phyloP scores from a whole-genome alignment of 129 eudicot genomes.

The Ambrosia trifida region DNA sequence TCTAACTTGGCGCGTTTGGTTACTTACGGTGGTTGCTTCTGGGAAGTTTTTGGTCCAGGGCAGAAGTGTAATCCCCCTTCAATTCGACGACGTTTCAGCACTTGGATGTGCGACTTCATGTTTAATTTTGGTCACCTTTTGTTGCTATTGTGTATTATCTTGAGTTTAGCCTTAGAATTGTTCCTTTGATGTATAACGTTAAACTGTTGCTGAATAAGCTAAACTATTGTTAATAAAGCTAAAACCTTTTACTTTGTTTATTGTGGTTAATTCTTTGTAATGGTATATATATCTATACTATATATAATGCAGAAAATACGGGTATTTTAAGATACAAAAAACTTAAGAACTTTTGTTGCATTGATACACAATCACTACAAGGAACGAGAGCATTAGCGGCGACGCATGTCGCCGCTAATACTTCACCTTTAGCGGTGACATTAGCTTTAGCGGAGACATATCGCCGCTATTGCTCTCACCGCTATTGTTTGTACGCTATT shows the following conservation, averaged over 20 bases:
- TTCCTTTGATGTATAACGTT: constrained; percentile 20
- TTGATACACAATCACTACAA: too few species aligned
- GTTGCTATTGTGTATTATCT: constrained; percentile 13
- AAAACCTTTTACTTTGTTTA: neutral
- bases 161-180: constrained; percentile 28
- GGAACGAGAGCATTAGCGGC: too few species aligned
- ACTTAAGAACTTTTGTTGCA: too few species aligned
- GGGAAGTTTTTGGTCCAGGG: constrained; percentile 37
- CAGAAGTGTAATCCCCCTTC: constrained; percentile 21
- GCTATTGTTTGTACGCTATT: too few species aligned
- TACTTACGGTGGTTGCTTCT: constrained; percentile 27
- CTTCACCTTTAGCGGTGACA: too few species aligned
- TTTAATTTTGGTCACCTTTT: constrained; percentile 19
- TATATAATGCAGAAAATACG: too few species aligned
- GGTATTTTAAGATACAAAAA: too few species aligned
- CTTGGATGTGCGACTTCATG: constrained; percentile 18
- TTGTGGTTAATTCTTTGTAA: neutral
- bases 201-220: constrained; percentile 22
- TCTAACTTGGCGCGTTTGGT: neutral
- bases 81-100: constrained; percentile 74
- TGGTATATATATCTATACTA: too few species aligned
- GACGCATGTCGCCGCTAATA: too few species aligned
- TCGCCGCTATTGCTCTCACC: too few species aligned
- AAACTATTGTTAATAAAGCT: neutral
- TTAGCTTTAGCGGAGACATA: too few species aligned